Percentiles rank a stretch among this genome's conserved stretches.
These are phyloP conservation scores for Chaetomiaceae sp. DNA, from an alignment of 2,329 filamentous ascomycete species.

Conservation along the genomic window DNA sequence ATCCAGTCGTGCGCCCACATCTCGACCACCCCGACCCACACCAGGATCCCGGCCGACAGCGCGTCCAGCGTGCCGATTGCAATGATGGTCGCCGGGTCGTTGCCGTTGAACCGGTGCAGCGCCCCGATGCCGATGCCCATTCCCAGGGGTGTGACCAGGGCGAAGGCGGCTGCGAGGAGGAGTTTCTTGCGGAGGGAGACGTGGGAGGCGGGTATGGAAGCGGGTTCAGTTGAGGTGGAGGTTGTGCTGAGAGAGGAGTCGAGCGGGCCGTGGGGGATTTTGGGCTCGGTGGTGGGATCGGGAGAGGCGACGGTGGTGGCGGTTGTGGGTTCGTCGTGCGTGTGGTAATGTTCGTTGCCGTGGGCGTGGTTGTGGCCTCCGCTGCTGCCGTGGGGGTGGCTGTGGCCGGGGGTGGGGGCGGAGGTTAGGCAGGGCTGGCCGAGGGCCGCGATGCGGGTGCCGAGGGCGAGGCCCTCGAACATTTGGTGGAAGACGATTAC, in stretches of 20 bases:
- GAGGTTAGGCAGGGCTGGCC: slow-evolving; percentile 53
- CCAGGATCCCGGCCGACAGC: slow-evolving; percentile 67
- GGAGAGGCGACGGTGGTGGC: slow-evolving; percentile 10
- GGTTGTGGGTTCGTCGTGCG: background rate
- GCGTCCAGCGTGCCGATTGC: slow-evolving; percentile 71
- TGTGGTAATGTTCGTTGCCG: slow-evolving; percentile 13
- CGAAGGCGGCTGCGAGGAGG: slow-evolving; percentile 59
- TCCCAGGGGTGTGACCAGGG: slow-evolving; percentile 68
- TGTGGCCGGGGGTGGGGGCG: slow-evolving; percentile 35
- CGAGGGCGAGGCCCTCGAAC: slow-evolving; percentile 72
- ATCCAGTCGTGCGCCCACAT: slow-evolving; percentile 78
- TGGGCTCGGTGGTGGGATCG: background rate
- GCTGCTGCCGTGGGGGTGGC: slow-evolving; percentile 2
- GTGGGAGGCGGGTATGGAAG: background rate
- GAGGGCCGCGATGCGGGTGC: slow-evolving; percentile 63
- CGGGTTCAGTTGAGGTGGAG: slow-evolving; percentile 11
- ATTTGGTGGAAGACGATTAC: slow-evolving; percentile 76
- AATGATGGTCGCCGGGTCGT: slow-evolving; percentile 62
- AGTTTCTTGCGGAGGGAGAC: slow-evolving; percentile 49
- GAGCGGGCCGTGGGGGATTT: background rate
- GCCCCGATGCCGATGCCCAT: slow-evolving; percentile 79
- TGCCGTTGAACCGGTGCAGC: slow-evolving; percentile 67
- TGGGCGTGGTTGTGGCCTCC: slow-evolving; percentile 8
- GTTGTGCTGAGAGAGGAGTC: slow-evolving; percentile 9
- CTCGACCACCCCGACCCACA: slow-evolving; percentile 77